These are phyloP conservation scores for Phyllosticta citrichinensis DNA, from an alignment of 2,329 filamentous ascomycete species.

Conservation along the genomic window DNA sequence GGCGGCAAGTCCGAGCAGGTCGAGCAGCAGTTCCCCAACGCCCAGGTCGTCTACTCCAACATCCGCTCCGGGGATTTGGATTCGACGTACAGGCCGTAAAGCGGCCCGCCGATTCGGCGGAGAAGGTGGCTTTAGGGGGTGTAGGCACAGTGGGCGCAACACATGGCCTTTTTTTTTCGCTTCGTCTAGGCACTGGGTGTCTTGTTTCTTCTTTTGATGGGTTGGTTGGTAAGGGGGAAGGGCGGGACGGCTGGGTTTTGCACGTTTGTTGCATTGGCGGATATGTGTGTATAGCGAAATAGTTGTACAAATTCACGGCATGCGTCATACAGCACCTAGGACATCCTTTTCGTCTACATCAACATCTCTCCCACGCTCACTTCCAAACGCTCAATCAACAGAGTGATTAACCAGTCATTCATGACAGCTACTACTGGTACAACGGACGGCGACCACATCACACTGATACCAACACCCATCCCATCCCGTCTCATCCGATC, in stretches of 20 bases:
- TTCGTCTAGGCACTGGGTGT: not conserved
- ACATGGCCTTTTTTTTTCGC: too few species aligned
- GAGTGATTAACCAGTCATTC: too few species aligned
- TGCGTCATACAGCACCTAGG: not conserved
- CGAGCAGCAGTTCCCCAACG: constrained; percentile 24
- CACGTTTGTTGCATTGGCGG: too few species aligned
- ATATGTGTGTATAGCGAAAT: not conserved
- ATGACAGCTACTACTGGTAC: too few species aligned
- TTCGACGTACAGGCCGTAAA: constrained; percentile 23
- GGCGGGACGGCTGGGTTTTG: not conserved
- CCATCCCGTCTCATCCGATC: too few species aligned
- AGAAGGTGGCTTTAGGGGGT: too few species aligned
- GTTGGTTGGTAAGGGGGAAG: not conserved
- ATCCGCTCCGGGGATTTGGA: constrained; percentile 32
- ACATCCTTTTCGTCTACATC: too few species aligned
- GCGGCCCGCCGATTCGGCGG: not conserved
- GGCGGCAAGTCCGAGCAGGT: constrained; percentile 28
- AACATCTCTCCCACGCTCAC: too few species aligned
- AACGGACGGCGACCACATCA: too few species aligned
- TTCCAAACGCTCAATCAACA: too few species aligned
- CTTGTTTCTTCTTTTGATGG: not conserved
- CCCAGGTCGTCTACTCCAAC: constrained; percentile 30
- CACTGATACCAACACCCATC: too few species aligned
- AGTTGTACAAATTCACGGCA: not conserved
- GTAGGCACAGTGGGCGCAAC: too few species aligned